A percentile compares a stretch with the other conserved stretches of the same genome.
Evolutionary conservation across 768 basidiomycete species (phyloP).

Genomic region (Lepiota venenata): DNA sequence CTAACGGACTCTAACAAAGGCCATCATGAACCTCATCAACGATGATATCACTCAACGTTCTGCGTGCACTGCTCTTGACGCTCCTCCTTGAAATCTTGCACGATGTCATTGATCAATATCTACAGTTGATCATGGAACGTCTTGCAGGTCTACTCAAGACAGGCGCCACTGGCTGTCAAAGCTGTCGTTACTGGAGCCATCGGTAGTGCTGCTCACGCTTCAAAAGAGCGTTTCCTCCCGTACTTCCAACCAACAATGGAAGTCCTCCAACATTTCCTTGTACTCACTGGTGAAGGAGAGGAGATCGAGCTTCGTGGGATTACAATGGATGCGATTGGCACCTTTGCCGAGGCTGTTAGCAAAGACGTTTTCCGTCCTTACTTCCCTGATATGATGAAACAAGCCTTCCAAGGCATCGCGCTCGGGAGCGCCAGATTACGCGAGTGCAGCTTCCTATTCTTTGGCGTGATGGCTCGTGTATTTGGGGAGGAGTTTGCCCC

Average conservation of each 20-base stretch:
- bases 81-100: constrained; percentile 92
- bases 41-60: constrained; percentile 84
- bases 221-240: constrained; percentile 84
- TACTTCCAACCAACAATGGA: constrained; percentile 94
- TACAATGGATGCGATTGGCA: constrained; percentile 98
- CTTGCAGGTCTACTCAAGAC: constrained; percentile 83
- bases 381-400: constrained; percentile 95
- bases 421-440: constrained; percentile 84
- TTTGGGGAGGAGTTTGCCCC: constrained; percentile 92
- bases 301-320: constrained; percentile 94
- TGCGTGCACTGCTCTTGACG: constrained; percentile 97
- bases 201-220: constrained; percentile 96
- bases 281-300: constrained; percentile 83
- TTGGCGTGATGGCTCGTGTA: constrained; percentile 96
- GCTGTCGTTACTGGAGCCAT: constrained; percentile 96
- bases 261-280: constrained; percentile 84
- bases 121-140: constrained; percentile 92
- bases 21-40: constrained; percentile 88
- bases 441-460: constrained; percentile 98
- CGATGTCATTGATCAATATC: constrained; percentile 87
- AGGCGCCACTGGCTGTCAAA: constrained; percentile 84
- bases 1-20: constrained; percentile 36
- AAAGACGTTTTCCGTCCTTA: constrained; percentile 92
- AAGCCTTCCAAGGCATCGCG: constrained; percentile 87
- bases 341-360: constrained; percentile 96